Base-by-base conservation (phyloP, 208 protist genomes). In the Plasmodiophora brassicae region DNA sequence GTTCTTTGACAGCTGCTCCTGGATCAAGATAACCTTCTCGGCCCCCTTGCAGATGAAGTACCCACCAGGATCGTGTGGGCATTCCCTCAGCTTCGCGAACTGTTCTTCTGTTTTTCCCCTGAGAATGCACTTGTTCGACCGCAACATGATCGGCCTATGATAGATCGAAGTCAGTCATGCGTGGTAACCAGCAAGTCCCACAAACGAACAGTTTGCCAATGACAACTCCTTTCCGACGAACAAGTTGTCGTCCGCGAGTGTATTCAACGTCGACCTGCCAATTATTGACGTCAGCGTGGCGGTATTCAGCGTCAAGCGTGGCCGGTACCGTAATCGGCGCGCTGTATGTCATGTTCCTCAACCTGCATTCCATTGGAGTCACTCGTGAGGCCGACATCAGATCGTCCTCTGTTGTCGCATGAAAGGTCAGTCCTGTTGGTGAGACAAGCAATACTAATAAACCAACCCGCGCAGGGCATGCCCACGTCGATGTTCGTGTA, bases 61-160 rank as follows among this genome's bases (percentile, higher is more conserved):
- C 60, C 98, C 98, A 83, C 93, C 97, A 0, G 97, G 97, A 90
- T 99, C 98, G 10, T 98, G 88, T 8, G 97, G 96, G 93, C 98
- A 99, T 93, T 99, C 98, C n/a, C 95, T 93, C 85, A 99, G 92
- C 35, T 91, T 87, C 39, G 98, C 93, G 32, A 99, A 92, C 28
- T 44, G 32, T 38, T 78, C 65, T 14, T 5, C 32, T 78, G 89
- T 94, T 90, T 97, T 96, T 0, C 93, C 92, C 57, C 92, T 92
- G 0, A 99, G 90, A 38, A 98, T 95, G 92, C 99, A 99, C 50
- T 96, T 94, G n/a, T 92, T 94, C 45, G 95, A 98, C 41, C 97
- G 94, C 14, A 99, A 94, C 99, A 99, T 99, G 35, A 99, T 99
- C 0, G 98, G 99, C 87, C n/a, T n/a, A n/a, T n/a, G n/a, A n/a